Conservation (phyloP, 306 rosid genomes). For the peach (Prunus persica) region DNA sequence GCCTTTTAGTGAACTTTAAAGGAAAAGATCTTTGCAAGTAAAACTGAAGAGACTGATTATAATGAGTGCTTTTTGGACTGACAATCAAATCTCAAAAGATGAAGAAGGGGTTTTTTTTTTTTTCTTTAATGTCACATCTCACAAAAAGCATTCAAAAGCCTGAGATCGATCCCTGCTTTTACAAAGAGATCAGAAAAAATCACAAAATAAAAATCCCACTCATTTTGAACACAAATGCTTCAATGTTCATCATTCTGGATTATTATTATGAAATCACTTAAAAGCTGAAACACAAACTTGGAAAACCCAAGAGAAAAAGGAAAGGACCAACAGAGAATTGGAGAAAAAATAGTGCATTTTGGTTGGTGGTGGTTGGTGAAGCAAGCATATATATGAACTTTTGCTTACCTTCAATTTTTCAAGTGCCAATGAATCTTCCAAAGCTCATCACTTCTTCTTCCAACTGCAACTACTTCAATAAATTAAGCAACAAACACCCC, state of each 20-base stretch:
- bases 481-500: not conserved
- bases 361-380: too few species aligned
- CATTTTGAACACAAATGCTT: not conserved
- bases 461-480: conserved; percentile 10
- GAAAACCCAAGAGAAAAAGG: not conserved
- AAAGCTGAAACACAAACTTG: not conserved
- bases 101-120: not conserved
- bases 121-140: not conserved
- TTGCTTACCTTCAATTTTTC: not conserved
- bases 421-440: not conserved
- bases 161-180: not conserved
- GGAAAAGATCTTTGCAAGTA: not conserved
- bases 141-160: not conserved
- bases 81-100: not conserved
- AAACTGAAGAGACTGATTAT: not conserved
- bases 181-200: not conserved
- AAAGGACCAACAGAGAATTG: not conserved
- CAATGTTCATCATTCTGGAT: not conserved
- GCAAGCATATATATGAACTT: not conserved
- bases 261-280: not conserved
- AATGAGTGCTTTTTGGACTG: not conserved
- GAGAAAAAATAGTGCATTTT: not conserved
- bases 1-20: not conserved
- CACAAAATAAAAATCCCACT: not conserved
- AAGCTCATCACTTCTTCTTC: not conserved